Evolutionary conservation across 2,329 filamentous ascomycete species (phyloP).

Genomic region (Penicillium expansum): DNA sequence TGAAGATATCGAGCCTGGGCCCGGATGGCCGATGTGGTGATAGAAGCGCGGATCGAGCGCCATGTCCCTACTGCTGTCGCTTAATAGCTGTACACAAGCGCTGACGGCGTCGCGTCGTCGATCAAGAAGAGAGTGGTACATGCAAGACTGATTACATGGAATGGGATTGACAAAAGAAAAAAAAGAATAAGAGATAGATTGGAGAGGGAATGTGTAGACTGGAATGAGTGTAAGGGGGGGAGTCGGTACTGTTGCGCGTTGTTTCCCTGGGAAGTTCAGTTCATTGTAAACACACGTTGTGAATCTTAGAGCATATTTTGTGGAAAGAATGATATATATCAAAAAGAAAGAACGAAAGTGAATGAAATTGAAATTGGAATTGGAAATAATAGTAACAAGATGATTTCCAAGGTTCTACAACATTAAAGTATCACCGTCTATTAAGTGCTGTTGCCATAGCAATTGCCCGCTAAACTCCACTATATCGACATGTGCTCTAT

Average conservation of each 20-base stretch:
- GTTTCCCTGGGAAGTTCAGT: slow-evolving; percentile 13
- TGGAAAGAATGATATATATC: background rate
- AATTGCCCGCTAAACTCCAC: background rate
- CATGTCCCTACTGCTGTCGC: slow-evolving; percentile 38
- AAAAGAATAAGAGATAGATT: slow-evolving; percentile 6
- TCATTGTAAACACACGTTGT: slow-evolving; percentile 3
- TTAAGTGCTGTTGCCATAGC: background rate
- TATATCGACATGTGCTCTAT: background rate
- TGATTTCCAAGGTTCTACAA: background rate
- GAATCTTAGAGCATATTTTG: background rate
- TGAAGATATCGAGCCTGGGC: slow-evolving; percentile 37
- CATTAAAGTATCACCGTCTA: background rate
- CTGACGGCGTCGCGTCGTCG: slow-evolving; percentile 42
- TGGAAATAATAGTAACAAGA: too few relatives aligned
- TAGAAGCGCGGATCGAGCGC: slow-evolving; percentile 43
- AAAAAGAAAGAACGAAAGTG: slow-evolving; percentile 2
- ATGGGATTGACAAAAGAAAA: slow-evolving; percentile 9
- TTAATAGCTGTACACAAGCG: slow-evolving; percentile 42
- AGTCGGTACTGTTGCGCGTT: slow-evolving; percentile 22
- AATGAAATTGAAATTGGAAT: background rate
- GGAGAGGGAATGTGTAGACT: slow-evolving; percentile 6
- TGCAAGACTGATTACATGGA: slow-evolving; percentile 31
- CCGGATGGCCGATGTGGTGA: slow-evolving; percentile 31
- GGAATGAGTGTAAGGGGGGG: slow-evolving; percentile 9
- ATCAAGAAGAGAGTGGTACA: slow-evolving; percentile 40